phyloP scores from a whole-genome alignment of 2,329 filamentous ascomycete species.

The Cladophialophora psammophila region DNA sequence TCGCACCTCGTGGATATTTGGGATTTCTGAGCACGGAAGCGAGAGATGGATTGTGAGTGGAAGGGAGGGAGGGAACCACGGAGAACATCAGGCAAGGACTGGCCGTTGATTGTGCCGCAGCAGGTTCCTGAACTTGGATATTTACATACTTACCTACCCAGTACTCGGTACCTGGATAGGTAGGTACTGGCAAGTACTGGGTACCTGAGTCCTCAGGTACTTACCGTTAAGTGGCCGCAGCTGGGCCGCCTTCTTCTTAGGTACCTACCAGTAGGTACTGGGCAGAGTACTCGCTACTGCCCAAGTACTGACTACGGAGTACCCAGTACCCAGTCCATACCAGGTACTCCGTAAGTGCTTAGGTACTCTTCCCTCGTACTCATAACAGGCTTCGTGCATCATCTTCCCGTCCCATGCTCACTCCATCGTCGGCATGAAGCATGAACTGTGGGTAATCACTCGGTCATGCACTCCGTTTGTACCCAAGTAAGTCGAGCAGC shows the following conservation, averaged over 20 bases:
- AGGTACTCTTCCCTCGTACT: not conserved
- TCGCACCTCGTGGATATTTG: not conserved
- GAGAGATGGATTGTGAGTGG: not conserved
- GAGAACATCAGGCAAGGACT: not conserved
- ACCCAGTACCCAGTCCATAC: no score
- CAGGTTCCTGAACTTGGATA: not conserved
- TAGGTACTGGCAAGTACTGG: no score
- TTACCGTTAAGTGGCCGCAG: no score
- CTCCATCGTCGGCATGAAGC: constrained; percentile 27
- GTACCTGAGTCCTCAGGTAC: no score
- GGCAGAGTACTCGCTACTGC: no score
- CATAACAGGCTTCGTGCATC: not conserved
- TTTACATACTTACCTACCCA: no score
- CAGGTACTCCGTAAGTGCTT: no score
- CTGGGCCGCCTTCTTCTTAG: no score
- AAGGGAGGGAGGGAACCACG: not conserved
- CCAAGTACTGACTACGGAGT: no score
- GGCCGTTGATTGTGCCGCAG: not conserved
- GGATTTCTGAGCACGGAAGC: not conserved
- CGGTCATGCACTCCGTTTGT: not conserved
- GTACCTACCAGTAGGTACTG: no score
- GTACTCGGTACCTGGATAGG: no score
- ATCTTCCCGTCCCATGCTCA: not conserved
- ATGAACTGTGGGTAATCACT: constrained; percentile 28
- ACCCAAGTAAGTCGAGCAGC: not conserved